phyloP scores from a whole-genome alignment of 2,329 filamentous ascomycete genomes.

The Aspergillus sp. region DNA sequence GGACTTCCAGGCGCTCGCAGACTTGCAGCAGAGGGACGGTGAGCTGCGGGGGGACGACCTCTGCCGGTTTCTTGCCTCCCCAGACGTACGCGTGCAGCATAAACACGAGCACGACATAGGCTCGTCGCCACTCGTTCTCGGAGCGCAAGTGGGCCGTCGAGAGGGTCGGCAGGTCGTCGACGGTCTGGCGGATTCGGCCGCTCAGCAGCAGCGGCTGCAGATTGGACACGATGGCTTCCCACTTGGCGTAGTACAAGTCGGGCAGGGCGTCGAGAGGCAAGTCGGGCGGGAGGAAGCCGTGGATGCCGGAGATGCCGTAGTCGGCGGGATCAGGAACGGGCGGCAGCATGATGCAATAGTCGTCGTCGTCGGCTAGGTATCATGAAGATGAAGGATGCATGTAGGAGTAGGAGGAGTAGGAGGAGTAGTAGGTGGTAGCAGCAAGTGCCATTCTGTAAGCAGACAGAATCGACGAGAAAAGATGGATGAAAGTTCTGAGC shows the following conservation, averaged over 20 bases:
- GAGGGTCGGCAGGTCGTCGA: slow-evolving; percentile 73
- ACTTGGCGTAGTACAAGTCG: slow-evolving; percentile 87
- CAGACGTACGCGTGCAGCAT: slow-evolving; percentile 82
- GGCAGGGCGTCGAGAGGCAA: slow-evolving; percentile 71
- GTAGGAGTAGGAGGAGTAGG: no score
- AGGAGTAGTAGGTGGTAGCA: no score
- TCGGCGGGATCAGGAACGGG: slow-evolving; percentile 51
- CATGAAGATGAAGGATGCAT: no score
- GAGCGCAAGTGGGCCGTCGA: slow-evolving; percentile 72
- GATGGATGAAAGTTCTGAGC: no score
- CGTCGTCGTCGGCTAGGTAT: no score
- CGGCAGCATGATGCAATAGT: slow-evolving; percentile 30
- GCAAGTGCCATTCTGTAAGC: no score
- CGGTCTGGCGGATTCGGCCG: slow-evolving; percentile 67
- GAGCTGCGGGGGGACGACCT: slow-evolving; percentile 74
- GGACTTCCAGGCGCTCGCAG: slow-evolving; percentile 70
- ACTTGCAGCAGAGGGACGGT: slow-evolving; percentile 73
- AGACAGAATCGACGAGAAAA: no score
- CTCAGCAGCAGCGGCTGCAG: slow-evolving; percentile 79
- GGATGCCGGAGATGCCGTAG: slow-evolving; percentile 56
- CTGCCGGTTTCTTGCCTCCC: slow-evolving; percentile 65
- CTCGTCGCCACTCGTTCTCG: slow-evolving; percentile 83
- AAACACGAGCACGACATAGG: slow-evolving; percentile 70
- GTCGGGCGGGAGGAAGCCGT: slow-evolving; percentile 81
- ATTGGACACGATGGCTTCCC: slow-evolving; percentile 80